Evolutionary conservation across 345 rosid genomes (phyloP).

Genomic region (Arabidopsis thaliana): TAIR10.1 NC_003075.7:8614501-8615000

Average conservation of each 20-base stretch:
- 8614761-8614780: conserved; percentile 37
- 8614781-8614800: conserved; percentile 59
- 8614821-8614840: conserved; percentile 51
- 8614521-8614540: not conserved
- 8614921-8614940: conserved; percentile 43
- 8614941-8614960: conserved; percentile 51
- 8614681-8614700: conserved; percentile 34
- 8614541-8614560: not conserved
- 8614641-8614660: not conserved
- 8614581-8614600: no score
- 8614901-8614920: conserved; percentile 42
- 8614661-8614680: conserved; percentile 35
- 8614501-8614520: not conserved
- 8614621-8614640: not conserved
- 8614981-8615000: conserved; percentile 63
- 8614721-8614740: conserved; percentile 20
- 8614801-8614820: conserved; percentile 52
- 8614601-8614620: not conserved
- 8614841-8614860: conserved; percentile 37
- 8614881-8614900: conserved; percentile 38
- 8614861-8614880: conserved; percentile 35
- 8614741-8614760: conserved; percentile 29
- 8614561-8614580: not conserved
- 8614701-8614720: conserved; percentile 21
- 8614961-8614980: conserved; percentile 66